Base-by-base conservation (phyloP, 1,284 basidiomycete species). In the Cryptococcus sp. region DNA sequence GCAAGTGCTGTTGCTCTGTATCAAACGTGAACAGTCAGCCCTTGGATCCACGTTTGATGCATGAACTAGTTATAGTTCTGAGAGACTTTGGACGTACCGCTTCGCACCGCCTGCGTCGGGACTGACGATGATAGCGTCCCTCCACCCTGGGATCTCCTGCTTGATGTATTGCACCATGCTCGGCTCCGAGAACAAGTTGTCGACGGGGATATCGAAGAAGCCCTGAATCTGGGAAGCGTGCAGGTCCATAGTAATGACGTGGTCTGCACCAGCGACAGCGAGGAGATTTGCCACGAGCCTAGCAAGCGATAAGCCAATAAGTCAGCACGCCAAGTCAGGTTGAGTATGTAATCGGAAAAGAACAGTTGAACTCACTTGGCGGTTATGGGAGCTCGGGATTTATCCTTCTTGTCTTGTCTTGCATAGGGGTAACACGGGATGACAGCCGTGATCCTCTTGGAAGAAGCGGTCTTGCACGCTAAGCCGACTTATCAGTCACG, bases 161-260 rank as follows among this genome's bases (percentile, higher is more conserved):
- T 94, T 95, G 81, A 99, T 95, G 78, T 91, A 93, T 10, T 85
- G 82, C 65, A 92, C 83, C 89, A 93, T 91, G 65, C 89, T 81
- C 7, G 91, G 89, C 74, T 94, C 91, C 39, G 89, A 90, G 78
- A 88, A 96, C 55, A 96, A 82, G 79, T 99, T 99, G 82, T 99
- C 95, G 57, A 97, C 94, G 17, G 95, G 96, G 67, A 99, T 94
- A 79, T 99, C 93, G 76, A 99, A 99, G 83, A 99, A 99, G 13
- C 95, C 95, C 78, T 99, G 95, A 65, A 99, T 98, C 82, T 99
- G 95, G 67, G 90, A 93, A 13, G 95, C 96, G 77, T 99, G 95
- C 43, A 99, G 83, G 77, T 99, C 95, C 88, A 99, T 94, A 20
- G 95, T 99, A 73, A 99, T 99, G 72, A 99, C 91, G 76, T 99